A percentile compares a stretch with the other conserved stretches of the same genome.
These are phyloP conservation scores for Rhynchospora breviuscula DNA, from an alignment of 176 grass and related monocot genomes.

Conservation along the genomic window DNA sequence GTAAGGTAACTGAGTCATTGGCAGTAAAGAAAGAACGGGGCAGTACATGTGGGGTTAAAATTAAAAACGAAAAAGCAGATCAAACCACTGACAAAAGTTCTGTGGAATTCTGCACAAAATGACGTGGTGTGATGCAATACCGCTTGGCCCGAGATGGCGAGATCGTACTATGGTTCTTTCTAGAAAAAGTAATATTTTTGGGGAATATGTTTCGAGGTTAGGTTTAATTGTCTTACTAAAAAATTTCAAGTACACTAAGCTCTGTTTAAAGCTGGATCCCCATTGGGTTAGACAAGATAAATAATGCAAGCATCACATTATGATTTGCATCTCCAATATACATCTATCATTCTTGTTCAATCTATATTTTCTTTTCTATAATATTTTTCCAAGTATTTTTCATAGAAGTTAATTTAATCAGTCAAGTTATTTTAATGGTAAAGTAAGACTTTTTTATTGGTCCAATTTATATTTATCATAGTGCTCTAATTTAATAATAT, in stretches of 20 bases:
- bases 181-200: conserved; percentile 29
- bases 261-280: neutral
- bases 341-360: neutral
- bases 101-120: conserved; percentile 11
- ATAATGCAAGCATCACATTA: neutral
- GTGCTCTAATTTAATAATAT: no score
- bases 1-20: neutral
- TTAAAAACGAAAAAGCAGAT: conserved; percentile 16
- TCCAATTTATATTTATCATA: neutral
- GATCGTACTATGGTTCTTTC: conserved; percentile 36
- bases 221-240: conserved; percentile 12
- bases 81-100: conserved; percentile 40
- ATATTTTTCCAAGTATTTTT: neutral
- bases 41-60: conserved; percentile 4
- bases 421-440: neutral
- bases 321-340: neutral
- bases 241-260: neutral
- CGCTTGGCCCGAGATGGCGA: conserved; percentile 34
- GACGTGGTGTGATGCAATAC: conserved; percentile 41
- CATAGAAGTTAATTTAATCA: neutral
- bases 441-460: neutral
- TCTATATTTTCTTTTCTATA: neutral
- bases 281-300: neutral
- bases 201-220: conserved; percentile 13
- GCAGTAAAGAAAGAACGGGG: neutral